Percentiles rank a stretch among this genome's conserved stretches.
phyloP scores from a whole-genome alignment of 441 rosid genomes.

The Gossypium gossypioides region DNA sequence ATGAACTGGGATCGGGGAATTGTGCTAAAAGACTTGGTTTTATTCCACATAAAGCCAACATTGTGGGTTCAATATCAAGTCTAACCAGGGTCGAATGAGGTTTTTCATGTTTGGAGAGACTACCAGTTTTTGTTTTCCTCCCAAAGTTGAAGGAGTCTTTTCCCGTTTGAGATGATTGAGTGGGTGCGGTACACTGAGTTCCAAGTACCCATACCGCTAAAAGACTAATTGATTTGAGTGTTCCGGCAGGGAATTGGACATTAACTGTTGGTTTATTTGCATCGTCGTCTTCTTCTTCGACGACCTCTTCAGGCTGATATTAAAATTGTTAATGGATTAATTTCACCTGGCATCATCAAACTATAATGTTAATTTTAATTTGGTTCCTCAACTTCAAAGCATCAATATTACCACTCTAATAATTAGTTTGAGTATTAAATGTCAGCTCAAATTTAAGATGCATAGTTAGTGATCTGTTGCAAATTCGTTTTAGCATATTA shows the following conservation, averaged over 20 bases:
- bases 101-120: not conserved
- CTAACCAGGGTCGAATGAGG: not conserved
- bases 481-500: too few species aligned
- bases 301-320: too few species aligned
- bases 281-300: not conserved
- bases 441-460: too few species aligned
- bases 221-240: not conserved
- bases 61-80: not conserved
- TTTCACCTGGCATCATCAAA: too few species aligned
- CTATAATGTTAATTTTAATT: too few species aligned
- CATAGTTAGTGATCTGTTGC: too few species aligned
- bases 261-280: not conserved
- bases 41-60: not conserved
- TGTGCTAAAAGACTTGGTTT: not conserved
- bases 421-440: too few species aligned
- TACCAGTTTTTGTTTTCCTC: not conserved
- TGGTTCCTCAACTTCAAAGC: too few species aligned
- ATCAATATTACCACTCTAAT: too few species aligned
- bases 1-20: not conserved
- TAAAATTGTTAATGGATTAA: too few species aligned
- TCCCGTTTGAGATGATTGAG: not conserved
- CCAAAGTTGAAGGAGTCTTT: not conserved
- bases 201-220: slow-evolving; percentile 1
- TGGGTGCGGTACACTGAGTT: not conserved
- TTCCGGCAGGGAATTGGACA: not conserved